Percentiles rank a stretch among this genome's conserved stretches.
Evolutionary conservation across 345 rosid species (phyloP).

Genomic region (Eucalyptus polybractea): DNA sequence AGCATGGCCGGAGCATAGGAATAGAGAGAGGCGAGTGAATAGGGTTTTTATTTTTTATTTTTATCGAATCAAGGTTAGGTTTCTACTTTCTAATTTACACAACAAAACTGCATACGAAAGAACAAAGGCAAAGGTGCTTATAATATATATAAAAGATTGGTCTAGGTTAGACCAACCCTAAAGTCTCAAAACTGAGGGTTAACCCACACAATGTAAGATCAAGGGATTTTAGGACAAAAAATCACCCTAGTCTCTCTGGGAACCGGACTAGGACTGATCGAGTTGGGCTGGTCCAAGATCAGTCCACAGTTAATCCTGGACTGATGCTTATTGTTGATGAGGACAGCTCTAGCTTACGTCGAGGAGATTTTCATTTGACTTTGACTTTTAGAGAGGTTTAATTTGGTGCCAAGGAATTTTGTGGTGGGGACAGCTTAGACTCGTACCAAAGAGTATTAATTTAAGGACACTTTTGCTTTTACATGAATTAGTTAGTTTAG

Average conservation of each 20-base stretch:
- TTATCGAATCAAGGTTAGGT: no score
- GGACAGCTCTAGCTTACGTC: neutral
- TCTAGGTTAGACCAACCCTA: no score
- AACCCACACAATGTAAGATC: no score
- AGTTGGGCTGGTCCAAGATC: accelerated
- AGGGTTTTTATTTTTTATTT: no score
- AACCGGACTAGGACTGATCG: accelerated
- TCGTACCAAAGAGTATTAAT: neutral
- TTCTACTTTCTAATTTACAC: no score
- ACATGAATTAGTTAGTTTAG: neutral
- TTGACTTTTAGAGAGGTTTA: neutral
- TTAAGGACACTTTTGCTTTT: neutral
- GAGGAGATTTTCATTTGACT: neutral
- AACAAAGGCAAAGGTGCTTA: accelerated
- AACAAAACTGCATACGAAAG: no score
- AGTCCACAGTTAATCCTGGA: accelerated
- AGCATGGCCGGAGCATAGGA: accelerated
- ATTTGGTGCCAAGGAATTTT: neutral
- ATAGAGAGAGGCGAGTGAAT: no score
- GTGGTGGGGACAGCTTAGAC: neutral
- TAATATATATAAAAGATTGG: no score
- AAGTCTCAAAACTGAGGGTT: no score
- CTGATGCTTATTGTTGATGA: no score
- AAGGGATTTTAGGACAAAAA: no score
- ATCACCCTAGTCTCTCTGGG: accelerated